Evolutionary conservation across 495 filamentous ascomycete species (phyloP).

Genomic region (Xylaria longipes): DNA sequence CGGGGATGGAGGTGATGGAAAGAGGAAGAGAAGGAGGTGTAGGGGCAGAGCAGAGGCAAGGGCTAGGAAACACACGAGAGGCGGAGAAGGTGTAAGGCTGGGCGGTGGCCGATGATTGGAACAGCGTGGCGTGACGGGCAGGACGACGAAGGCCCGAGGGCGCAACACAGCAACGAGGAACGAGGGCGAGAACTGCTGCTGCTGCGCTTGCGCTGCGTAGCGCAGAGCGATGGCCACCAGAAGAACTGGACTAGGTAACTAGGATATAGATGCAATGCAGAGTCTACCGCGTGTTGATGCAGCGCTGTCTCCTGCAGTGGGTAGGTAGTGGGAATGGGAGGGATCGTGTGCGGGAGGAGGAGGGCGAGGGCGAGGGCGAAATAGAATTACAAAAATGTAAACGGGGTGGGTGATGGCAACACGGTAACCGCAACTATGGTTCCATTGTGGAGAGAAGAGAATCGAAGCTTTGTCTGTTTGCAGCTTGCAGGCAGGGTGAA

Average conservation of each 20-base stretch:
- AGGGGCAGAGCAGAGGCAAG: neutral
- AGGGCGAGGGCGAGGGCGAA: neutral
- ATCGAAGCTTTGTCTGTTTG: conserved; percentile 22
- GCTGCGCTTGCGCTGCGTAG: neutral
- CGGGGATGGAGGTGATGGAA: conserved; percentile 11
- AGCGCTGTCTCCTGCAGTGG: neutral
- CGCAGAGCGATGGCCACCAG: neutral
- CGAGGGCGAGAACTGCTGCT: neutral
- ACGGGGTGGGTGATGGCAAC: neutral
- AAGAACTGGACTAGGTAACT: too few relatives aligned
- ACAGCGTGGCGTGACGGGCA: conserved; percentile 16
- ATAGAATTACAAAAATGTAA: neutral
- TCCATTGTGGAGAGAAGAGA: conserved; percentile 14
- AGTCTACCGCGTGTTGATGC: conserved; percentile 2
- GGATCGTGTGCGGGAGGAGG: neutral
- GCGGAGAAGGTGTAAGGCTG: neutral
- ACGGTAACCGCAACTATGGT: neutral
- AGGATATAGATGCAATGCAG: neutral
- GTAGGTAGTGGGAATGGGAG: neutral
- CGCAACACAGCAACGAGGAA: neutral
- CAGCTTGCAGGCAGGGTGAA: neutral
- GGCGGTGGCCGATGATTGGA: conserved; percentile 20
- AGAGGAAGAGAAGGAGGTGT: neutral
- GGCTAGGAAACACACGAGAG: neutral
- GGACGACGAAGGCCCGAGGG: neutral